A percentile compares a stretch with the other conserved stretches of the same genome.
Conservation (phyloP, 306 rosid genomes). For the Ziziphus jujuba region DNA sequence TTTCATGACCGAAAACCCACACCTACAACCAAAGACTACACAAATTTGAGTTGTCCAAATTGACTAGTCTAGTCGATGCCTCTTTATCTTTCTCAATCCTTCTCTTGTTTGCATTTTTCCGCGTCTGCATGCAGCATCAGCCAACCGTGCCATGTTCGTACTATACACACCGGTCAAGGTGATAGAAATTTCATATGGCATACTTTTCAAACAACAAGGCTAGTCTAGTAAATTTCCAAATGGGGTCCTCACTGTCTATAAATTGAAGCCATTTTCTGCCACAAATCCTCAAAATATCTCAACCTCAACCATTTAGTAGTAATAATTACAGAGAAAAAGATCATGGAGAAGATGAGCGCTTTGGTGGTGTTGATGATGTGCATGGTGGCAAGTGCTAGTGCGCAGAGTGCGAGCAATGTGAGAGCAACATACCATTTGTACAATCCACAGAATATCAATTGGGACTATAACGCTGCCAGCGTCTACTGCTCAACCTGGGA, state of each 20-base stretch:
- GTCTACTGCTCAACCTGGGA: constrained; percentile 83
- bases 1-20: too few relatives aligned
- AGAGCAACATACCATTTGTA: constrained; percentile 67
- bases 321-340: not conserved
- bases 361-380: constrained; percentile 17
- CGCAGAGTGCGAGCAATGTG: constrained; percentile 57
- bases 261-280: constrained; percentile 2
- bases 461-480: constrained; percentile 57
- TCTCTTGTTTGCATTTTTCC: not conserved
- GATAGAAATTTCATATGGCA: not conserved
- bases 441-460: constrained; percentile 52
- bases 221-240: not conserved
- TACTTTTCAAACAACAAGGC: not conserved
- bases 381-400: constrained; percentile 30
- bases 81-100: too few relatives aligned
- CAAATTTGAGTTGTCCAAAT: not conserved
- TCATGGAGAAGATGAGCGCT: constrained; percentile 30
- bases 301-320: too few relatives aligned
- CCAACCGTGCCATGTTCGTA: not conserved
- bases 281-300: not conserved
- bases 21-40: too few relatives aligned
- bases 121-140: not conserved
- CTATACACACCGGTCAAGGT: not conserved
- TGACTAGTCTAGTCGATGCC: not conserved
- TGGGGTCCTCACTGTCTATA: not conserved